These are phyloP conservation scores for Rickenella mellea DNA, from an alignment of 768 basidiomycete species.

Conservation along the genomic window DNA sequence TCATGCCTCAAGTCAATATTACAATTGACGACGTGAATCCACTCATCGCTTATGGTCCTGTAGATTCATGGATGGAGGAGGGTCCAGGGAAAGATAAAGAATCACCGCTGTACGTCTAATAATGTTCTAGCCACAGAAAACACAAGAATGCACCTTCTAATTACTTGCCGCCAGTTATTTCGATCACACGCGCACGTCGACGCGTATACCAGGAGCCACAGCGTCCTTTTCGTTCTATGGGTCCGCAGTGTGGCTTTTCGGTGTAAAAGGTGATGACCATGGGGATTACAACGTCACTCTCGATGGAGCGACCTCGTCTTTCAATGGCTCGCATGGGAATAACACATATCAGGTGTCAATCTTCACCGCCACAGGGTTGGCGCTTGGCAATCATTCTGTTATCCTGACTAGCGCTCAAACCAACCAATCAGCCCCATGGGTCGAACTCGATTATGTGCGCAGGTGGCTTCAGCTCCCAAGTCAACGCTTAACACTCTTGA, in stretches of 20 bases:
- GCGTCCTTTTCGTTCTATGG: conserved; percentile 39
- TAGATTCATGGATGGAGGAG: conserved; percentile 13
- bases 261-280: conserved; percentile 38
- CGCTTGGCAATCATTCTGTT: conserved; percentile 27
- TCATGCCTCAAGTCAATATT: conserved; percentile 16
- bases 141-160: no score
- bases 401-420: conserved; percentile 21
- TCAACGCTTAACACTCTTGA: background rate
- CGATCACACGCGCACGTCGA: no score
- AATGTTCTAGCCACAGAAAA: no score
- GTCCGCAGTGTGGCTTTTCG: conserved; percentile 39
- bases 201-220: no score
- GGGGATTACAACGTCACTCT: conserved; percentile 34
- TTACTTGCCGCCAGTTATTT: no score
- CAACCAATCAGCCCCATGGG: conserved; percentile 10
- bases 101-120: no score
- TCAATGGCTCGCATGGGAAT: no score
- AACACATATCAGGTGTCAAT: conserved; percentile 30
- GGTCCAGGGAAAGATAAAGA: no score
- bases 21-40: conserved; percentile 26
- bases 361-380: conserved; percentile 25
- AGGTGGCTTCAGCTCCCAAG: background rate
- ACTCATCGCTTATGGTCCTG: conserved; percentile 19
- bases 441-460: conserved; percentile 44
- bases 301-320: conserved; percentile 24